A percentile compares a stretch with the other conserved stretches of the same genome.
Conservation (phyloP, 1,284 basidiomycete genomes). For the Apiotrichum gracile region DNA sequence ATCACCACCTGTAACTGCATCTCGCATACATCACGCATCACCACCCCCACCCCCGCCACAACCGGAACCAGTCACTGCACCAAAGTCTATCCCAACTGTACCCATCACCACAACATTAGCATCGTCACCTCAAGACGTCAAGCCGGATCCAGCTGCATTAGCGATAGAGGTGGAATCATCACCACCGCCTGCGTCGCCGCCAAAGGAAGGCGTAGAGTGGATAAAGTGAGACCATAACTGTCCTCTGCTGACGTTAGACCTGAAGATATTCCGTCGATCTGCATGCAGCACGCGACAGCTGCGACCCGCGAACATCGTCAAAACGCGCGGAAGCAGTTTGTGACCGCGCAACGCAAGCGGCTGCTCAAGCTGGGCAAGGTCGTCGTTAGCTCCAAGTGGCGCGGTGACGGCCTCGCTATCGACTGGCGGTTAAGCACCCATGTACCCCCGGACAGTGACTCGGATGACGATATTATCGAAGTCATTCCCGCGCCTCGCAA, state of each 20-base stretch:
- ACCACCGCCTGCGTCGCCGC: background rate
- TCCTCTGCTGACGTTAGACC: background rate
- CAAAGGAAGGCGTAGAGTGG: background rate
- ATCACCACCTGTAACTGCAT: background rate
- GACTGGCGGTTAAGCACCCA: background rate
- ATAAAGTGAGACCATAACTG: background rate
- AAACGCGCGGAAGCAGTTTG: background rate
- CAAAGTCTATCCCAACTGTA: background rate
- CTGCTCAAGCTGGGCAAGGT: background rate
- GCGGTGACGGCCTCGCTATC: slow-evolving; percentile 1
- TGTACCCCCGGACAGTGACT: background rate
- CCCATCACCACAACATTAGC: background rate
- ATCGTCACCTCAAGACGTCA: background rate
- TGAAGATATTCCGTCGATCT: background rate
- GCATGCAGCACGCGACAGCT: background rate
- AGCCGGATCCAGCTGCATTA: too few species aligned
- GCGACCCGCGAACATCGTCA: background rate
- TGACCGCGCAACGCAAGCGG: background rate
- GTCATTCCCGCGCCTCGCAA: background rate
- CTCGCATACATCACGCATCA: too few species aligned
- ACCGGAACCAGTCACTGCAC: background rate
- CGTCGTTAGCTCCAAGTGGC: background rate
- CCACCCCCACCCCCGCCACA: background rate
- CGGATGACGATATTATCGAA: background rate
- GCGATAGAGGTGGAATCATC: background rate